Conservation (phyloP, 2,329 filamentous ascomycete genomes). For the Arthrinium puccinioides region DNA sequence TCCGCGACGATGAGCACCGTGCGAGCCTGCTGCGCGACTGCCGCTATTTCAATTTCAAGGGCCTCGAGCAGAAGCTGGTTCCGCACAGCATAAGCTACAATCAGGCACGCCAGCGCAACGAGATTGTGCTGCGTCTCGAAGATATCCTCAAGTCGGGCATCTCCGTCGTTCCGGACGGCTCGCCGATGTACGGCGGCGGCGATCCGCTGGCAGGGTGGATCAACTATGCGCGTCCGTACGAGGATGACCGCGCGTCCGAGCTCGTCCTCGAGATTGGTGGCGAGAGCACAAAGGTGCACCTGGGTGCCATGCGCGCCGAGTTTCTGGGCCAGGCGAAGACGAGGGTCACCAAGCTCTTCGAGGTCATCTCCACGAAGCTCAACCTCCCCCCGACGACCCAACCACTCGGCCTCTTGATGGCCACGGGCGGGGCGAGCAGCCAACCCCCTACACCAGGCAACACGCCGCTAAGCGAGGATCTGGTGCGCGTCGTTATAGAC, state of each 20-base stretch:
- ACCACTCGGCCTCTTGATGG: slow-evolving; percentile 61
- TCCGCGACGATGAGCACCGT: slow-evolving; percentile 70
- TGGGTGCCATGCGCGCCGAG: slow-evolving; percentile 49
- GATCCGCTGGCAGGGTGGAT: slow-evolving; percentile 46
- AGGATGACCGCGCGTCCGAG: slow-evolving; percentile 67
- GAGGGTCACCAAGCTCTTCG: slow-evolving; percentile 65
- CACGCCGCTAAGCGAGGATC: slow-evolving; percentile 62
- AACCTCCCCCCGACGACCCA: slow-evolving; percentile 54
- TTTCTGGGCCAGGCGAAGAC: slow-evolving; percentile 67
- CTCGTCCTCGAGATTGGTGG: slow-evolving; percentile 74
- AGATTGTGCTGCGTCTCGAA: slow-evolving; percentile 74
- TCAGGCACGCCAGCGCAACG: slow-evolving; percentile 55
- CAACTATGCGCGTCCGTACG: slow-evolving; percentile 75
- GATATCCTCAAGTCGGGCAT: slow-evolving; percentile 87
- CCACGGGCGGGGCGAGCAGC: slow-evolving; percentile 52
- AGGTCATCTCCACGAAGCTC: slow-evolving; percentile 76
- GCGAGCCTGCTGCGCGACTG: slow-evolving; percentile 75
- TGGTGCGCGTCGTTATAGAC: slow-evolving; percentile 58
- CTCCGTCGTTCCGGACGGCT: slow-evolving; percentile 48
- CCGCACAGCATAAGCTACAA: slow-evolving; percentile 73
- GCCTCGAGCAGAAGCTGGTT: slow-evolving; percentile 80
- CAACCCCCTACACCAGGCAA: slow-evolving; percentile 61
- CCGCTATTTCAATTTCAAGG: slow-evolving; percentile 88
- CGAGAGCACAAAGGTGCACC: slow-evolving; percentile 43
- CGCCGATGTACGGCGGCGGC: slow-evolving; percentile 14